These are phyloP conservation scores for Pseudozyma sp. DNA, from an alignment of 1,284 basidiomycete genomes.

Conservation along the genomic window DNA sequence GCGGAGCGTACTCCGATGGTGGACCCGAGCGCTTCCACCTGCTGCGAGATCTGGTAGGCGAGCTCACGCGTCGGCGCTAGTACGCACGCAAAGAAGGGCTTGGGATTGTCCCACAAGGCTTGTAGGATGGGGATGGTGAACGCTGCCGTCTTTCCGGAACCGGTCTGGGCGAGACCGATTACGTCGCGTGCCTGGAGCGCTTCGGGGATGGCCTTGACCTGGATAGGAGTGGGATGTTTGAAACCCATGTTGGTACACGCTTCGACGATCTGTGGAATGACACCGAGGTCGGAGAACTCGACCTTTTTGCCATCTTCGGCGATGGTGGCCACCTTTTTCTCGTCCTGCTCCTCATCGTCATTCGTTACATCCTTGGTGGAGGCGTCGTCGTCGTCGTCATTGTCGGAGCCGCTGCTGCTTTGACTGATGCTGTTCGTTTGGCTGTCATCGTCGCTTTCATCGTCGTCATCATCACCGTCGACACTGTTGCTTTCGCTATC, in stretches of 20 bases:
- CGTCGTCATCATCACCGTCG: conserved; percentile 18
- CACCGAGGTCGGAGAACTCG: conserved; percentile 77
- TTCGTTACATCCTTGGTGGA: neutral
- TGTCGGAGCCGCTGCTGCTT: neutral
- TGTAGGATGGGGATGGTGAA: conserved; percentile 96
- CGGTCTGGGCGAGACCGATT: conserved; percentile 96
- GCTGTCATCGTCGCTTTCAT: conserved; percentile 4
- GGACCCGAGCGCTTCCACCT: conserved; percentile 91
- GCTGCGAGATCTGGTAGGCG: conserved; percentile 97
- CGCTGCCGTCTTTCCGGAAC: conserved; percentile 97
- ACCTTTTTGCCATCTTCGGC: conserved; percentile 33
- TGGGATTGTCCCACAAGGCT: conserved; percentile 94
- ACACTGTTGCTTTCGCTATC: conserved; percentile 9
- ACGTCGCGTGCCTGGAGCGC: conserved; percentile 92
- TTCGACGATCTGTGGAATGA: conserved; percentile 88
- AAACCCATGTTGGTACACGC: conserved; percentile 85
- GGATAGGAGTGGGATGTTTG: conserved; percentile 91
- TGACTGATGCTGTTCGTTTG: conserved; percentile 9
- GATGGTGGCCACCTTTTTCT: conserved; percentile 33
- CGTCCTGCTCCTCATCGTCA: conserved; percentile 21
- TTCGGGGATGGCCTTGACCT: conserved; percentile 86
- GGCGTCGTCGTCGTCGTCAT: conserved; percentile 5
- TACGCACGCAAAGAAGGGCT: conserved; percentile 91
- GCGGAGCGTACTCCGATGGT: conserved; percentile 80
- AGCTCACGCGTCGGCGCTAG: conserved; percentile 95